Conservation (phyloP, 164 flowering plant genomes). For the Piper longum region DNA sequence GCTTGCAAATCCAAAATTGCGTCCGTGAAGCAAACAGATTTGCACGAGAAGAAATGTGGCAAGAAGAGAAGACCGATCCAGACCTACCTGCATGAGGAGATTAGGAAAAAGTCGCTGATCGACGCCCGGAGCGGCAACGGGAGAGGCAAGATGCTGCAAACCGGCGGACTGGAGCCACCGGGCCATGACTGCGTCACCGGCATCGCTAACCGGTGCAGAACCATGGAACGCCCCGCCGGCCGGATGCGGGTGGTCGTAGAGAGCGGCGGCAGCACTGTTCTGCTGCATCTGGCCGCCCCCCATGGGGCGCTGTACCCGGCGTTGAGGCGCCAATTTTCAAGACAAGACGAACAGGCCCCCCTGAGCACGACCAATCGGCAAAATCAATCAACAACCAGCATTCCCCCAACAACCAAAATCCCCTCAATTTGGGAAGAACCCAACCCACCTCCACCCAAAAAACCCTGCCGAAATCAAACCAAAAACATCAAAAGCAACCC, state of each 20-base stretch:
- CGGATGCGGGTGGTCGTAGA: conserved; percentile 49
- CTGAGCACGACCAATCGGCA: not conserved
- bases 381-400: not conserved
- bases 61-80: too few species aligned
- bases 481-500: conserved; percentile 18
- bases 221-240: conserved; percentile 39
- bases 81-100: conserved; percentile 75
- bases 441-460: conserved; percentile 20
- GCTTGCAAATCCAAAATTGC: too few species aligned
- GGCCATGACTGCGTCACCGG: conserved; percentile 95
- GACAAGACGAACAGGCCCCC: conserved; percentile 24
- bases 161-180: conserved; percentile 99
- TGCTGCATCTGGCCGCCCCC: conserved; percentile 96
- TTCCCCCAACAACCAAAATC: not conserved
- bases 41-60: too few species aligned
- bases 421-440: not conserved
- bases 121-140: conserved; percentile 65
- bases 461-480: conserved; percentile 28
- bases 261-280: conserved; percentile 61
- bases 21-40: too few species aligned
- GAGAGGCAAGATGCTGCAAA: conserved; percentile 97
- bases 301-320: conserved; percentile 88
- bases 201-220: conserved; percentile 46
- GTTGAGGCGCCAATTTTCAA: conserved; percentile 92
- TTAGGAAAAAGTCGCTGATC: conserved; percentile 78